Conservation (phyloP, 805 yeast genomes). For the Ogataea methylovora region DNA sequence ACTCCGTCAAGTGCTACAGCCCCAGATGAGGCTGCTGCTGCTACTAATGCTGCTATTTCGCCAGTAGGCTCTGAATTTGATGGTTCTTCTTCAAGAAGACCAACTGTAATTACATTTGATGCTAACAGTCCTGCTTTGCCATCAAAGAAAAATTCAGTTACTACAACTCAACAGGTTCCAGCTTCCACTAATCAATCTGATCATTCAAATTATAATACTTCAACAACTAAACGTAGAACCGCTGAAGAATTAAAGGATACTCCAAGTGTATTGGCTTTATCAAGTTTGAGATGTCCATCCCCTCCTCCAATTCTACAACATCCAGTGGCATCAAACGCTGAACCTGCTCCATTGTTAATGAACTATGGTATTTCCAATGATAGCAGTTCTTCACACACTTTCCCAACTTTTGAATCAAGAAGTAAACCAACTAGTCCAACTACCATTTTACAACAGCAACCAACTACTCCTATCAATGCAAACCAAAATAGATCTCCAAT, state of each 20-base stretch:
- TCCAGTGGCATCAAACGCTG: constrained; percentile 14
- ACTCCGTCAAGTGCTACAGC: neutral
- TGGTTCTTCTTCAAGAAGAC: neutral
- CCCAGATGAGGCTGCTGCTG: neutral
- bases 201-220: neutral
- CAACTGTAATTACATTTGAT: constrained; percentile 12
- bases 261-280: constrained; percentile 50
- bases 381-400: neutral
- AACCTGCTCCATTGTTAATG: constrained; percentile 13
- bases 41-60: no score
- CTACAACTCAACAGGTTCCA: constrained; percentile 3
- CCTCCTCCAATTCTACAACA: constrained; percentile 61
- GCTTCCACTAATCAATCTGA: neutral
- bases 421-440: neutral
- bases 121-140: constrained; percentile 8
- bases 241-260: constrained; percentile 20
- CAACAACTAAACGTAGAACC: constrained; percentile 1
- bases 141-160: constrained; percentile 12
- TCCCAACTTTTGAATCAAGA: neutral
- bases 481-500: constrained; percentile 1
- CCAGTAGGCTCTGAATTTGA: no score
- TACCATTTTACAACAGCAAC: no score
- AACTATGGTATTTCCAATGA: constrained; percentile 9
- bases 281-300: constrained; percentile 57
- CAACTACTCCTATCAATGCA: constrained; percentile 2